Evolutionary conservation across 1,139 yeast genomes (phyloP).

Genomic region (Pichia cactophila): DNA sequence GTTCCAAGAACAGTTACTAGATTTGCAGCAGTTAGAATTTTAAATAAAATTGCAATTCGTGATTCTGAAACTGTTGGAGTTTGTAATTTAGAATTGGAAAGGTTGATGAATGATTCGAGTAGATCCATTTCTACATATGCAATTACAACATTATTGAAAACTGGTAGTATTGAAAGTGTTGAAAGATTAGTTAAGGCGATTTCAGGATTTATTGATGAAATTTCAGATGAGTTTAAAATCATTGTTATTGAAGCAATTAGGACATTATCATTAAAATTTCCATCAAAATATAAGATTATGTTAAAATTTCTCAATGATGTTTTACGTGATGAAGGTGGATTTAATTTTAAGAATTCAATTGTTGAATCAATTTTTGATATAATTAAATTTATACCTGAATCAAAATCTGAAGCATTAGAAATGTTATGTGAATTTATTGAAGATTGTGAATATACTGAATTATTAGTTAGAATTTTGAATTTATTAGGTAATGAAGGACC

Average conservation of each 20-base stretch:
- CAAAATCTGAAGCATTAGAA: conserved; percentile 80
- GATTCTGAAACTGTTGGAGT: conserved; percentile 73
- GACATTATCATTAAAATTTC: conserved; percentile 87
- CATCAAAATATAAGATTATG: conserved; percentile 79
- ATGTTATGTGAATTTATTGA: conserved; percentile 94
- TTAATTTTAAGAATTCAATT: conserved; percentile 71
- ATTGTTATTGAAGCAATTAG: conserved; percentile 94
- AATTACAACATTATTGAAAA: conserved; percentile 87
- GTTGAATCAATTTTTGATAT: conserved; percentile 90
- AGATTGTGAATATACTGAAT: conserved; percentile 94
- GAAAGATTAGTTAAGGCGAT: conserved; percentile 84
- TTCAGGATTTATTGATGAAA: conserved; percentile 85
- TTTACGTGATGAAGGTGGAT: conserved; percentile 87
- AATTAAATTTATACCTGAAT: conserved; percentile 78
- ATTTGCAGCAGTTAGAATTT: conserved; percentile 86
- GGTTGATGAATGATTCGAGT: conserved; percentile 78
- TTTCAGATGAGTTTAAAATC: conserved; percentile 90
- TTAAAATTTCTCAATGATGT: conserved; percentile 76
- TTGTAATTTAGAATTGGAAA: conserved; percentile 76
- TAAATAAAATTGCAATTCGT: conserved; percentile 75
- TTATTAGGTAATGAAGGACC: conserved; percentile 95
- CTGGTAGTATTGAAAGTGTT: conserved; percentile 87
- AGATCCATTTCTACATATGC: conserved; percentile 98
- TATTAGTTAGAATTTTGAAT: conserved; percentile 85
- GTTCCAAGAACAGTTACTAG: conserved; percentile 88